phyloP scores from a whole-genome alignment of 352 stramenopile species.

The Thraustochytrium striatum region DNA sequence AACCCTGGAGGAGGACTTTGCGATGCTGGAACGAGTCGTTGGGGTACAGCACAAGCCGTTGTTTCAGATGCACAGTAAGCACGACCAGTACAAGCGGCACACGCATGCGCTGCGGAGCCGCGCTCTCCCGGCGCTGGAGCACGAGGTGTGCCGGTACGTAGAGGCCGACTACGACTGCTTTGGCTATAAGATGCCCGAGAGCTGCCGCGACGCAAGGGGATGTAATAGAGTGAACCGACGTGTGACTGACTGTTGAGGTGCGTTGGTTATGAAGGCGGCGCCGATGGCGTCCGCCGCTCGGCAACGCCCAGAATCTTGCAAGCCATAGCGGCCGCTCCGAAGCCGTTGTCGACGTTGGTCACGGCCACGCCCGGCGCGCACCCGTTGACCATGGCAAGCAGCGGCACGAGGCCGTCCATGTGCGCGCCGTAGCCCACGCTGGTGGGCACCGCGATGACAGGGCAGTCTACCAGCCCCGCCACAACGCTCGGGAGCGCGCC shows the following conservation, averaged over 20 bases:
- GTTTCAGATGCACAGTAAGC: neutral
- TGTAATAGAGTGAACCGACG: neutral
- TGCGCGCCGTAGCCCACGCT: slow-evolving; percentile 82
- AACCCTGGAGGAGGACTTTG: slow-evolving; percentile 41
- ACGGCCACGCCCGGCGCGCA: slow-evolving; percentile 95
- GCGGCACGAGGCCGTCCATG: slow-evolving; percentile 81
- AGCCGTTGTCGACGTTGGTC: slow-evolving; percentile 99
- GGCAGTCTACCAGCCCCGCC: slow-evolving; percentile 72
- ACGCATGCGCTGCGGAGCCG: neutral
- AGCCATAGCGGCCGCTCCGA: slow-evolving; percentile 88
- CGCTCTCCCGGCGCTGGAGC: neutral
- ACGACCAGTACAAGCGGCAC: neutral
- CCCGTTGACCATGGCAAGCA: slow-evolving; percentile 96
- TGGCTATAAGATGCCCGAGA: slow-evolving; percentile 22
- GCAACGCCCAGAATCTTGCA: slow-evolving; percentile 60
- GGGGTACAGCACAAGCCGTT: slow-evolving; percentile 5
- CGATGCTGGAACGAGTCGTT: neutral
- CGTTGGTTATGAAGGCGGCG: neutral
- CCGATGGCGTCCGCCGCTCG: neutral
- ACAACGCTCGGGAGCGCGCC: slow-evolving; percentile 93
- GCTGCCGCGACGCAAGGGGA: neutral
- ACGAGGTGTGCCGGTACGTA: slow-evolving; percentile 18
- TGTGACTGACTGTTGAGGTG: neutral
- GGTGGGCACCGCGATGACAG: slow-evolving; percentile 81
- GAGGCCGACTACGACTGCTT: slow-evolving; percentile 39